Conservation (phyloP, 2,329 filamentous ascomycete genomes). For the Orbilia blumenaviensis region DNA sequence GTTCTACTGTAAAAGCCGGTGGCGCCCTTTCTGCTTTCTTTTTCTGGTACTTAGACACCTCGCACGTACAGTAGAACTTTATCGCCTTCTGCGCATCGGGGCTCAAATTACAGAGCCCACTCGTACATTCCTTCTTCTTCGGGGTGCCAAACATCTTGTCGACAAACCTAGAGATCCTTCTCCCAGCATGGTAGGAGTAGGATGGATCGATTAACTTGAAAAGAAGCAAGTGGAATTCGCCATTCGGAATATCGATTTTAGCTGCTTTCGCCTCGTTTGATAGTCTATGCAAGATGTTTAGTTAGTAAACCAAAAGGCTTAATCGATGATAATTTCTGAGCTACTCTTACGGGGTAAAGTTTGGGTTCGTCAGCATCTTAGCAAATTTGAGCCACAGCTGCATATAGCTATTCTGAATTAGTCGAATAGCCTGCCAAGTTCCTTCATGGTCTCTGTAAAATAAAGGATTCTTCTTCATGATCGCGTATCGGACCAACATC, state of each 20-base stretch:
- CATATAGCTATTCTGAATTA: constrained; percentile 6
- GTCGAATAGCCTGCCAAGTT: background rate
- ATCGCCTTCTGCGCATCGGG: constrained; percentile 32
- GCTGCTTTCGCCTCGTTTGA: constrained; percentile 33
- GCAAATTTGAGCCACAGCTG: constrained; percentile 25
- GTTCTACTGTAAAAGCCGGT: background rate
- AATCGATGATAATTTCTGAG: background rate
- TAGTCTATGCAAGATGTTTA: background rate
- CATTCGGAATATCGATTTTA: constrained; percentile 30
- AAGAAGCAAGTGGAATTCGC: constrained; percentile 32
- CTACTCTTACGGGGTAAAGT: constrained; percentile 19
- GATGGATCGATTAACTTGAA: constrained; percentile 37
- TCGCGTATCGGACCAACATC: constrained; percentile 33
- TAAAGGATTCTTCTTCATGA: constrained; percentile 29
- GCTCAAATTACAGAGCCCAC: constrained; percentile 37
- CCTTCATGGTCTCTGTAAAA: constrained; percentile 25
- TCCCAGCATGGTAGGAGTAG: constrained; percentile 20
- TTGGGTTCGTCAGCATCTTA: constrained; percentile 21
- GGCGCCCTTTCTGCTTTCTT: constrained; percentile 15
- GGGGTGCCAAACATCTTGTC: constrained; percentile 31
- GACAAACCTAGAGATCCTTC: constrained; percentile 31
- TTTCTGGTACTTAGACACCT: constrained; percentile 28
- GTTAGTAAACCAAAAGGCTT: background rate
- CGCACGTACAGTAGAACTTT: constrained; percentile 30
- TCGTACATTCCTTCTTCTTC: constrained; percentile 27